A percentile compares a stretch with the other conserved stretches of the same genome.
Evolutionary conservation across 345 rosid species (phyloP).

Genomic region (Moringa oleifera): DNA sequence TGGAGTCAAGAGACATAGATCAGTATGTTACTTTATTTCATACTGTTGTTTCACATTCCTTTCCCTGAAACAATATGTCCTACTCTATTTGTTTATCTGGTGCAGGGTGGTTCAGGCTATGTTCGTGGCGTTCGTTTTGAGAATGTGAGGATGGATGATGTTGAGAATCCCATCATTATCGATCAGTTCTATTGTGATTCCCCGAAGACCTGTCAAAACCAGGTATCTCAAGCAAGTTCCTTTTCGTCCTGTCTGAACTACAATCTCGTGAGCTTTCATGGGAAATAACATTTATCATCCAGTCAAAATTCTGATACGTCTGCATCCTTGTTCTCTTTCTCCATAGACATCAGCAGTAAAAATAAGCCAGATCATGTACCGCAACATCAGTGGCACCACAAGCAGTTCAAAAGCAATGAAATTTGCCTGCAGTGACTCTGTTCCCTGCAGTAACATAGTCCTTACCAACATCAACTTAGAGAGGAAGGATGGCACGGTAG

Average conservation of each 20-base stretch:
- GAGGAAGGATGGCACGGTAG: conserved; percentile 59
- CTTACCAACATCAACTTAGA: conserved; percentile 76
- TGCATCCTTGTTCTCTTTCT: neutral
- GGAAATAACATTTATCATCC: conserved; percentile 6
- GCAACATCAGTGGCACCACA: conserved; percentile 77
- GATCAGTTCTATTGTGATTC: conserved; percentile 99
- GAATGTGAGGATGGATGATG: conserved; percentile 76
- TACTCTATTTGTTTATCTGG: conserved; percentile 5
- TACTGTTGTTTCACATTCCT: no score
- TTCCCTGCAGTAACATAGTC: conserved; percentile 77
- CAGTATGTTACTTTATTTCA: no score
- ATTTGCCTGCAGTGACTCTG: conserved; percentile 88
- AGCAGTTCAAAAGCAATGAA: conserved; percentile 67
- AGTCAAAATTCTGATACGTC: conserved; percentile 6
- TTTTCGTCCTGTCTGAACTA: neutral
- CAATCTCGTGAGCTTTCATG: conserved; percentile 2
- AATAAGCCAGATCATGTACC: conserved; percentile 80
- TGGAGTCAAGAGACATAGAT: no score
- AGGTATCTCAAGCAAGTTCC: conserved; percentile 37
- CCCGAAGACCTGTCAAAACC: conserved; percentile 66
- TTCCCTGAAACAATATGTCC: conserved; percentile 4
- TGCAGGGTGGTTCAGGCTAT: conserved; percentile 90
- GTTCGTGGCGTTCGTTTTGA: conserved; percentile 78
- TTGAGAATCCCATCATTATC: conserved; percentile 79
- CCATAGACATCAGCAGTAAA: conserved; percentile 83